Evolutionary conservation across 768 basidiomycete species (phyloP), one percentile per base, ranked within the genome.

Genomic region (Krasilnikovozyma curviuscula): DNA sequence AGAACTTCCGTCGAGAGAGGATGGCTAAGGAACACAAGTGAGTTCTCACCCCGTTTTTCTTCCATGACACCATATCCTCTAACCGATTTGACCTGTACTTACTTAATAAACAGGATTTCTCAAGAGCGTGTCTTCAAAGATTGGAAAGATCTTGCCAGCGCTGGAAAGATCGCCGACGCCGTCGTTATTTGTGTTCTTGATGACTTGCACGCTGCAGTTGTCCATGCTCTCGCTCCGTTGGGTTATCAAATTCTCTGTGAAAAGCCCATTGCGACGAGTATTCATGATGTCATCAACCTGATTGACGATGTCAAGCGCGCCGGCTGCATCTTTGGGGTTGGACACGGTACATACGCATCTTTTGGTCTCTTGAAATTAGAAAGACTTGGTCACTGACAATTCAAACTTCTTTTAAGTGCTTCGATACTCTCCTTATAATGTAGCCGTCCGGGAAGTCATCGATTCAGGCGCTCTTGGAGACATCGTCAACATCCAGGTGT

Each of bases 211-310:
- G 67, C 70, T 23, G 77, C 81, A 50, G 77, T 83, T 7, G 73
- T 79, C 0, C 59, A 73, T 9, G 81, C 78, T 0, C 85, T 84
- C 65, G 77, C 78, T 0, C 71, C 69, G 35, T 82, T 83, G 57
- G 82, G 83, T 1, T 88, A 88, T 59, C 78, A 85, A 56, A 81
- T 89, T 47, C 70, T 89, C 19, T 88, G 85, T 63, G 85, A 89
- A 71, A 89, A 89, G 61, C 85, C 85, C 0, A 83, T 89, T 79
- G 81, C 83, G 1, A 85, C 81, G 5, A 73, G 62, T 45, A 57
- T 80, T 32, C 68, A 71, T 45, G 82, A 82, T 54, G 81, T 83
- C 50, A 60, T 88, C 41, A 70, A 68, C 61, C 86, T 88, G 69
- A 76, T 81, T 53, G 66, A 68, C 28, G 80, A 75, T 0, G 70